Conservation (phyloP, 2,329 filamentous ascomycete genomes). For the Niveomyces coronatus region DNA sequence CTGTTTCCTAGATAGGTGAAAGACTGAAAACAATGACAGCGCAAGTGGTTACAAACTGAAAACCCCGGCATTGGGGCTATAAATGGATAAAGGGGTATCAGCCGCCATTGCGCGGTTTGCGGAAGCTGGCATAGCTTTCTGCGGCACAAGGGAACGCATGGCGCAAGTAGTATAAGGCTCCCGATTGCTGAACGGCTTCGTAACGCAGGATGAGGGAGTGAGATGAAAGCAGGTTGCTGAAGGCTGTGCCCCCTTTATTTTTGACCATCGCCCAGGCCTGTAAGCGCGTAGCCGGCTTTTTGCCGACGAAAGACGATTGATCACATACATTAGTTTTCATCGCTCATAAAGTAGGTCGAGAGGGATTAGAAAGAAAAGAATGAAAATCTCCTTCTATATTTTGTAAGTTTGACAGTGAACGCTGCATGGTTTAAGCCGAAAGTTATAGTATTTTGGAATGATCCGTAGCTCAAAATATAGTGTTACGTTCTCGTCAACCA, state of each 20-base stretch:
- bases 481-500: not conserved
- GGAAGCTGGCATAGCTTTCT: not conserved
- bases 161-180: not conserved
- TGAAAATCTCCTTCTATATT: too few relatives aligned
- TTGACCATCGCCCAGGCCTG: too few relatives aligned
- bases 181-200: not conserved
- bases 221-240: too few relatives aligned
- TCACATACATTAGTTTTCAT: too few relatives aligned
- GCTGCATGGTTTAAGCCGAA: too few relatives aligned
- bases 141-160: slow-evolving; percentile 1
- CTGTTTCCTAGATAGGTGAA: slow-evolving; percentile 14
- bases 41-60: slow-evolving; percentile 27
- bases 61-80: slow-evolving; percentile 46
- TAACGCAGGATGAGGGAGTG: not conserved
- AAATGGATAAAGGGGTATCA: slow-evolving; percentile 15
- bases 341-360: too few relatives aligned
- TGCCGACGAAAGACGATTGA: not conserved
- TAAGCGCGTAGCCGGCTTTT: too few relatives aligned
- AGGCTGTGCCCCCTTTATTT: too few relatives aligned
- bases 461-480: too few relatives aligned
- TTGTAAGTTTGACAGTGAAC: too few relatives aligned
- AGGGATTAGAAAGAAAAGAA: not conserved
- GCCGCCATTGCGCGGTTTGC: slow-evolving; percentile 4
- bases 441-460: too few relatives aligned
- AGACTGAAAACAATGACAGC: slow-evolving; percentile 17